Evolutionary conservation across 2,329 filamentous ascomycete genomes (phyloP), one percentile per base, ranked within the genome.

Genomic region (Diplodia sapinea): DNA sequence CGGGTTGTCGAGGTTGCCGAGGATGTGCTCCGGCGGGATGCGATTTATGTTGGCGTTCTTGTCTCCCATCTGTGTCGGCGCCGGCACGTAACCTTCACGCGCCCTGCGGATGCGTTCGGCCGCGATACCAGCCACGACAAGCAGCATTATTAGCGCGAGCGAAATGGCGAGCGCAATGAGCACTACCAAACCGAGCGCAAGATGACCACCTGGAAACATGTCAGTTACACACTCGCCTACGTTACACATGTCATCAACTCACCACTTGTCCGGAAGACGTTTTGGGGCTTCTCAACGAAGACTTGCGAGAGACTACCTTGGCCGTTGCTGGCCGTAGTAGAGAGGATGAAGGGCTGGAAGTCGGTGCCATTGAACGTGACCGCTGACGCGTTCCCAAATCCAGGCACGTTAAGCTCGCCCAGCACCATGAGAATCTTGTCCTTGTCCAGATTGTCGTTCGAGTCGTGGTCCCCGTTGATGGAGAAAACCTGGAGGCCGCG

Each of bases 301-400:
- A 98, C 85, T 71, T 87, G 88, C 40, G 91, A 89, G 74, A 99
- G 87, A 73, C 88, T 94, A 59, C 94, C 93, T 12, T 87, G 82
- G 13, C 84, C 83, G 68, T 88, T 88, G 73, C 88, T 84, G 13
- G 85, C 80, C 68, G 85, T 90, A n/a, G 47, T 63, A 55, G 88
- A 90, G 51, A 99, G 85, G 50, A 93, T 86, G 77, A 94, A 97
- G 0, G 95, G 94, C 63, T 84, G 84, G 76, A 94, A 88, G 2
- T 83, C 81, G 12, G 89, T 92, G 73, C 95, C 95, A 74, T 98
- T 92, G 82, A 91, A 99, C 33, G 97, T 82, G 8, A 89, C 94
- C 9, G 92, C 93, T 15, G 94, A 96, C 6, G 91, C 92, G 68
- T 89, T 89, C 68, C 94, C 94, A 75, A 93, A 93, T 59, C 82